phyloP scores from a whole-genome alignment of 495 filamentous ascomycete species.

The Podospora comata region DNA sequence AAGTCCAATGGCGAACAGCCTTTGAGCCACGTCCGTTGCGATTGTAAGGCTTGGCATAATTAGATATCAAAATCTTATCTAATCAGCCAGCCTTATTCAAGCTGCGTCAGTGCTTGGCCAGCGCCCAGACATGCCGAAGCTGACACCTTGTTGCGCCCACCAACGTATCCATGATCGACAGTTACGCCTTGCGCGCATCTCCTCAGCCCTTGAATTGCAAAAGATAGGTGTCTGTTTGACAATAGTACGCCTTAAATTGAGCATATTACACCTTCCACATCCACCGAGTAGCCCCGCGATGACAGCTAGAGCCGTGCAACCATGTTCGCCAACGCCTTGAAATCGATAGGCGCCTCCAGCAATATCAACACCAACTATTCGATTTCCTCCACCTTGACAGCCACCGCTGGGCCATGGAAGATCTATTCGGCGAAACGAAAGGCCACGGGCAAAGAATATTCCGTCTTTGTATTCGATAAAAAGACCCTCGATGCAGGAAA shows the following conservation, averaged over 20 bases:
- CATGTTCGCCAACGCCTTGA: slow-evolving; percentile 90
- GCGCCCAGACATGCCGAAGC: neutral
- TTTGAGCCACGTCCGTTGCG: too few relatives aligned
- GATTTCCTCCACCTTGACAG: slow-evolving; percentile 63
- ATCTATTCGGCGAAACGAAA: slow-evolving; percentile 98
- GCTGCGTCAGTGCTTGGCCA: neutral
- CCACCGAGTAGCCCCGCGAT: neutral
- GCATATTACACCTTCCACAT: neutral
- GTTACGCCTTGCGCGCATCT: neutral
- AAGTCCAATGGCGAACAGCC: too few relatives aligned
- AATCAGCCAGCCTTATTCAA: neutral
- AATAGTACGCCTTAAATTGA: neutral
- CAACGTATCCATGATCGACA: neutral
- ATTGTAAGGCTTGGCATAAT: neutral
- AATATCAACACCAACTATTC: slow-evolving; percentile 91
- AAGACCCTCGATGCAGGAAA: slow-evolving; percentile 66
- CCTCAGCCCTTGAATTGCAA: neutral
- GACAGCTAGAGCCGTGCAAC: slow-evolving; percentile 25
- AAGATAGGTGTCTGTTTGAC: neutral
- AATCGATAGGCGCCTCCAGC: slow-evolving; percentile 72
- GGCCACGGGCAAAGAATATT: slow-evolving; percentile 78
- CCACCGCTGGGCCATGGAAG: slow-evolving; percentile 88
- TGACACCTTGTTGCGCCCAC: neutral
- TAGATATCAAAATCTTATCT: neutral
- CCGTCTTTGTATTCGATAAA: slow-evolving; percentile 91